These are phyloP conservation scores for Suillus ampliporus DNA, from an alignment of 768 basidiomycete species.

Conservation along the genomic window DNA sequence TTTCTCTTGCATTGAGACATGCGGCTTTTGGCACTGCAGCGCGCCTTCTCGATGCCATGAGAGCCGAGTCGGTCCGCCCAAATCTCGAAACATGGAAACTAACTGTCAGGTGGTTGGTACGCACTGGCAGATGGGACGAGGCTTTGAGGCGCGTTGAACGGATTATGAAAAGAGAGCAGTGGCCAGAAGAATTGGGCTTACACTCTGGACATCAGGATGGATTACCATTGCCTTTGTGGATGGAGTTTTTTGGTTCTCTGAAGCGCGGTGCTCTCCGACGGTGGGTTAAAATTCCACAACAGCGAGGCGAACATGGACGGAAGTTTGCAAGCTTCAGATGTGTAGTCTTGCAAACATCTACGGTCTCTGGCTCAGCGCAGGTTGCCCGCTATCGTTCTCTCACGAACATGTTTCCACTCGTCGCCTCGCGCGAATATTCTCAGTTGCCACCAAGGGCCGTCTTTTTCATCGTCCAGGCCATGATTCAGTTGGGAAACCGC, in stretches of 20 bases:
- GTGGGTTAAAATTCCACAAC: constrained; percentile 16
- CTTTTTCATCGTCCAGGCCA: constrained; percentile 49
- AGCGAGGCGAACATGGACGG: constrained; percentile 1
- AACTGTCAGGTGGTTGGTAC: constrained; percentile 60
- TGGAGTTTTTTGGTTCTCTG: constrained; percentile 60
- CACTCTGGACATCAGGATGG: constrained; percentile 11
- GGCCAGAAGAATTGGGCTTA: constrained; percentile 17
- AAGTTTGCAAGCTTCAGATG: neutral
- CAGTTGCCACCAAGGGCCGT: constrained; percentile 49
- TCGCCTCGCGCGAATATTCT: constrained; percentile 39
- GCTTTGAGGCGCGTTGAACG: constrained; percentile 56
- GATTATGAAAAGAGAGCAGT: constrained; percentile 16
- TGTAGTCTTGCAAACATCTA: constrained; percentile 19
- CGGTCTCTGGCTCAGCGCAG: constrained; percentile 19
- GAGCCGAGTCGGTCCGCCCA: constrained; percentile 42
- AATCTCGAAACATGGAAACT: constrained; percentile 64
- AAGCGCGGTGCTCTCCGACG: constrained; percentile 42
- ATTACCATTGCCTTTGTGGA: constrained; percentile 58
- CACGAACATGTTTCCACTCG: constrained; percentile 47
- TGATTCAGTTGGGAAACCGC: constrained; percentile 49
- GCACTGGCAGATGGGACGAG: constrained; percentile 58
- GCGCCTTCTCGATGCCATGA: constrained; percentile 55
- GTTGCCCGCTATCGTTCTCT: constrained; percentile 38
- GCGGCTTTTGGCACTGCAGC: constrained; percentile 52
- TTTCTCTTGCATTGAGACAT: constrained; percentile 55